Conservation (phyloP, 306 rosid genomes). For the Gillenia trifoliata region DNA sequence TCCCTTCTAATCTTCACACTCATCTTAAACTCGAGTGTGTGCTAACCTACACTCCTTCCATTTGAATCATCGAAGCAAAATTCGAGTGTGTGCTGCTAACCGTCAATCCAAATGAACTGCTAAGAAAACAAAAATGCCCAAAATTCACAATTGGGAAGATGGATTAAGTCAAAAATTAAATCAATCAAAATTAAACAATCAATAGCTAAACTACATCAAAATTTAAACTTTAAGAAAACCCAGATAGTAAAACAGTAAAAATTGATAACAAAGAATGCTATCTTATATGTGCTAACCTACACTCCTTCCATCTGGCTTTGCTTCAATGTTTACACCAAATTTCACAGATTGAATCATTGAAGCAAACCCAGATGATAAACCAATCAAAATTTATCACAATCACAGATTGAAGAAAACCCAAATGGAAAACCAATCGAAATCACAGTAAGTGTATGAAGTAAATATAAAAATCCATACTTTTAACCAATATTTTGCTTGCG, state of each 20-base stretch:
- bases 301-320: too few relatives aligned
- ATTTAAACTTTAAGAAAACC: background rate
- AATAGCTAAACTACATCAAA: background rate
- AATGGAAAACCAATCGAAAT: background rate
- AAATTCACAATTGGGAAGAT: background rate
- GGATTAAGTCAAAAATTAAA: background rate
- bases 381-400: background rate
- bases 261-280: too few relatives aligned
- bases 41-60: background rate
- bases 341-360: background rate
- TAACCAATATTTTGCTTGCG: conserved; percentile 67
- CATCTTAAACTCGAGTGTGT: background rate
- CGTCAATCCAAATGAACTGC: background rate
- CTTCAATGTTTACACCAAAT: background rate
- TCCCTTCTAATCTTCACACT: background rate
- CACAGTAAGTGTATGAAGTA: background rate
- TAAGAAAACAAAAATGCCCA: background rate
- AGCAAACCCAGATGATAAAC: background rate
- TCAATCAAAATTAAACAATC: background rate
- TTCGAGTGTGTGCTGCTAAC: background rate
- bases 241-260: background rate
- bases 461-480: conserved; percentile 34
- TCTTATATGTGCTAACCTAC: too few relatives aligned
- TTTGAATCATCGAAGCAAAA: background rate
- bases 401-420: background rate